Percentiles rank a stretch among this genome's conserved stretches.
phyloP scores from a whole-genome alignment of 345 rosid species.

The Ricinus communis region DNA sequence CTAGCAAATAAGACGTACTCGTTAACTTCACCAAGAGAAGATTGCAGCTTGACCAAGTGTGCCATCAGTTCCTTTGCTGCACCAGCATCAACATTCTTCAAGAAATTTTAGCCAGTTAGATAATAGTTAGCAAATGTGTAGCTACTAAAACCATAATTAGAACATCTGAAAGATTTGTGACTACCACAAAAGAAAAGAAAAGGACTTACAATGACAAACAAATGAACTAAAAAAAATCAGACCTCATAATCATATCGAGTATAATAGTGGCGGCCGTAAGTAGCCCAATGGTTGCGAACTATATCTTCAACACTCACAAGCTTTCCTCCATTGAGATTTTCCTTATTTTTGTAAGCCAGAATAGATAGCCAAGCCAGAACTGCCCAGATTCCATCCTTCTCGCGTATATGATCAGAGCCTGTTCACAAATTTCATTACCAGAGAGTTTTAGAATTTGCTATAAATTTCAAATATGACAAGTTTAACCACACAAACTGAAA shows the following conservation, averaged over 20 bases:
- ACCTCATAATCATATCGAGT: constrained; percentile 99
- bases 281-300: constrained; percentile 85
- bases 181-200: not conserved
- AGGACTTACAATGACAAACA: not conserved
- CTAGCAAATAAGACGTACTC: constrained; percentile 47
- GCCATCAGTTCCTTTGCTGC: constrained; percentile 93
- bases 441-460: constrained; percentile 3
- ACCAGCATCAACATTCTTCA: constrained; percentile 90
- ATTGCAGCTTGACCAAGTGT: constrained; percentile 73
- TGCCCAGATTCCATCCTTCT: constrained; percentile 99
- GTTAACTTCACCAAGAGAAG: constrained; percentile 75
- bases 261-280: constrained; percentile 94
- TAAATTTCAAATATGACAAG: not conserved
- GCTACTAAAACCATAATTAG: not conserved
- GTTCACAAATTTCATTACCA: constrained; percentile 27
- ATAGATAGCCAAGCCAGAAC: constrained; percentile 98
- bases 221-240: not conserved
- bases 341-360: constrained; percentile 84
- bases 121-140: constrained; percentile 12
- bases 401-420: constrained; percentile 98
- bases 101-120: constrained; percentile 27
- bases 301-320: constrained; percentile 93
- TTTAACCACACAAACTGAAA: constrained; percentile 6
- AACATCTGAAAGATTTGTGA: not conserved
- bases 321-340: constrained; percentile 55